These are phyloP conservation scores for Dunaliella primolecta DNA, from an alignment of 139 green algal species.

Conservation along the genomic window DNA sequence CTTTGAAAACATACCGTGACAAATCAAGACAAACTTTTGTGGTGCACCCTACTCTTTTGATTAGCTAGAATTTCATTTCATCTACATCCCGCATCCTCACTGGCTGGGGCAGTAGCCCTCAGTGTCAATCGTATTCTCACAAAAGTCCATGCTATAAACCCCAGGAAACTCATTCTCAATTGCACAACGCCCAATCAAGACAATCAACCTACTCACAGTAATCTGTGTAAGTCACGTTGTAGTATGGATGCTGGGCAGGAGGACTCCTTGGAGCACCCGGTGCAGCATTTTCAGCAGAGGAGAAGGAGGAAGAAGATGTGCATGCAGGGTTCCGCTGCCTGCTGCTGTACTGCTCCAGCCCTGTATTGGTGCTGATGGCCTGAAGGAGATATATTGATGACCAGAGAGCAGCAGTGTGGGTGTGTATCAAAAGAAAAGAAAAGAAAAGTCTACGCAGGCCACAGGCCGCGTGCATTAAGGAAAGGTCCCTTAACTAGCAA, in stretches of 20 bases:
- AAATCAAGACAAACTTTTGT: too few relatives aligned
- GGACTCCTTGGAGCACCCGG: too few relatives aligned
- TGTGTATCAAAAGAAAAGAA: too few relatives aligned
- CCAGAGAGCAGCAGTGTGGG: background rate
- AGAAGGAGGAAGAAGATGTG: too few relatives aligned
- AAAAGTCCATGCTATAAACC: background rate
- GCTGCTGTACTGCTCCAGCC: background rate
- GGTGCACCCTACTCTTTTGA: background rate
- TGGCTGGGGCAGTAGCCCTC: too few relatives aligned
- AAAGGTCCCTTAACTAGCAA: too few relatives aligned
- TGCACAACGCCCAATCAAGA: background rate
- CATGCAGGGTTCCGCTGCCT: background rate
- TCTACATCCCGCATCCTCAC: too few relatives aligned
- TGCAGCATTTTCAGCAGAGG: too few relatives aligned
- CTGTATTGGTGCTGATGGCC: conserved; percentile 7
- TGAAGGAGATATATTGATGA: background rate
- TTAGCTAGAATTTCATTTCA: too few relatives aligned
- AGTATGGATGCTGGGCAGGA: background rate
- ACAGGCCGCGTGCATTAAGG: too few relatives aligned
- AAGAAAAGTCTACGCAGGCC: too few relatives aligned
- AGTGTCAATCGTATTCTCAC: background rate
- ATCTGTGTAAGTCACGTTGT: background rate
- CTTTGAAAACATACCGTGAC: too few relatives aligned
- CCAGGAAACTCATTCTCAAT: background rate
- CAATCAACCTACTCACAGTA: background rate